Conservation (phyloP, 345 rosid species). For the Microthlaspi erraticum region DNA sequence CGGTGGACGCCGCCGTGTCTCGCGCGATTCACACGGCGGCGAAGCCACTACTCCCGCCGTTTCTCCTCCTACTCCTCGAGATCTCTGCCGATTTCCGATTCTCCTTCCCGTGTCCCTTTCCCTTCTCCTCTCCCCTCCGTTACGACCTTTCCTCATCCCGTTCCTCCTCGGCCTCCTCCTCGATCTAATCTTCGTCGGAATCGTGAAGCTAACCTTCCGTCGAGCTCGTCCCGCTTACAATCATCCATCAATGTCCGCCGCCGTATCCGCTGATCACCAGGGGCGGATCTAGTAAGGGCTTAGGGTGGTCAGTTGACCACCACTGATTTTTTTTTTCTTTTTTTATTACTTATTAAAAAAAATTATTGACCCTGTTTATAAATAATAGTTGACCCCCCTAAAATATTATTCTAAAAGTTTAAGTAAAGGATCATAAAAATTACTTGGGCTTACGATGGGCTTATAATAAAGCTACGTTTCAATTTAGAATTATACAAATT, state of each 20-base stretch:
- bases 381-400: too few relatives aligned
- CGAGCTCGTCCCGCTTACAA: slow-evolving; percentile 89
- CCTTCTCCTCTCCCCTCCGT: slow-evolving; percentile 56
- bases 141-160: slow-evolving; percentile 55
- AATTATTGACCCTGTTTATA: too few relatives aligned
- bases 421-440: too few relatives aligned
- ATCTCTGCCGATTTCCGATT: slow-evolving; percentile 84
- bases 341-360: too few relatives aligned
- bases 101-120: slow-evolving; percentile 73
- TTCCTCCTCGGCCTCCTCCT: slow-evolving; percentile 84
- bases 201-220: slow-evolving; percentile 72
- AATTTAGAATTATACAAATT: too few relatives aligned
- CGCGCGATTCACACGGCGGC: slow-evolving; percentile 53
- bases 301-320: too few relatives aligned
- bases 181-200: slow-evolving; percentile 72
- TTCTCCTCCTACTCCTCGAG: slow-evolving; percentile 66
- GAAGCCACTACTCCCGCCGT: slow-evolving; percentile 56
- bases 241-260: slow-evolving; percentile 70
- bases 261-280: slow-evolving; percentile 68
- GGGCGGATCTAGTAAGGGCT: too few relatives aligned
- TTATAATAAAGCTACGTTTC: too few relatives aligned
- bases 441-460: too few relatives aligned
- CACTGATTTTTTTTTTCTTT: too few relatives aligned
- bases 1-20: slow-evolving; percentile 61
- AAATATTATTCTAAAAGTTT: too few relatives aligned